Base-by-base conservation (phyloP, 805 yeast species). In the Starmera dryadoides region DNA sequence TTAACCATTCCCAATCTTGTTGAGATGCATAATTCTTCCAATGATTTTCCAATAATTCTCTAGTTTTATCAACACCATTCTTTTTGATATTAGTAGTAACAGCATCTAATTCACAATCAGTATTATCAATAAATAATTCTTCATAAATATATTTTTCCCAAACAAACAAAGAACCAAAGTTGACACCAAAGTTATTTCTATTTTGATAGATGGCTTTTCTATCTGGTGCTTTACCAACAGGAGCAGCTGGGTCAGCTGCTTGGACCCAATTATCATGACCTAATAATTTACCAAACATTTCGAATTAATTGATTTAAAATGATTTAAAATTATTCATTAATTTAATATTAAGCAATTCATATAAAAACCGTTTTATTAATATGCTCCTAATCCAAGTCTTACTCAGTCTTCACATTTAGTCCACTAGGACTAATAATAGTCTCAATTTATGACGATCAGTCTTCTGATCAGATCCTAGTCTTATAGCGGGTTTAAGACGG, bases 1-100 rank as follows among this genome's bases (percentile, higher is more conserved):
- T 58, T 22, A 91, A 60, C 85, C 87, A 87, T 17, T 71, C 52
- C 95, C 96, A 89, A 55, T 91, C 97, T 7, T 71, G 71, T 40
- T 79, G 85, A 26, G 58, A 56, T 42, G 83, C 67, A 55, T 77
- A 89, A 8, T 54, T 52, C 7, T 56, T 60, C 85, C 93, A 91
- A 57, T 85, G 95, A 2, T 60, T 42, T 45, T 81, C 85, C 39
- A 82, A 60, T 47, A 62, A 64, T 28, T 60, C 41, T 33, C 70
- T 65, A 1, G 95, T 74, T 23, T 68, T 73, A 12, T 75, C 80
- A 2, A 55, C 49, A 1, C 88, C 86, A 11, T 66, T 53, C 12
- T 66, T 53, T 32, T 72, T 63, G 17, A 77, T 68, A 18, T 66
- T 62, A 0, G 68, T 69, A 15, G 59, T 59, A 6, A 82, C 79